Evolutionary conservation across 2,329 filamentous ascomycete genomes (phyloP), one percentile per base, ranked within the genome.

Genomic region (Penicillium sp.): DNA sequence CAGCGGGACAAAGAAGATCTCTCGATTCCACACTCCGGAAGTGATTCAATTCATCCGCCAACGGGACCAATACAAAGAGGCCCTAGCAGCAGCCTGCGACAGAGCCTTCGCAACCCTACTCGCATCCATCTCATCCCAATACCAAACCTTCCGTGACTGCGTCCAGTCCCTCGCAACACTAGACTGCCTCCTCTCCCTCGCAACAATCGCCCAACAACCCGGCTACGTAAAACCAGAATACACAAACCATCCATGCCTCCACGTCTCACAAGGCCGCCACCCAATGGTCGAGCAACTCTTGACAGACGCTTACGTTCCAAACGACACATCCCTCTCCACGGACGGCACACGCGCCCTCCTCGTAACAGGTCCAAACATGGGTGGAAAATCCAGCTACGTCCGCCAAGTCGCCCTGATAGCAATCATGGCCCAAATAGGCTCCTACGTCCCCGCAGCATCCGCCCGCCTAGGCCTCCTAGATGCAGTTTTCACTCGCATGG

Each of bases 301-400:
- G 6, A 83, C 93, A 4, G 86, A 90, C 64, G 83, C 86, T 51
- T 99, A 98, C 75, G 96, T 99, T 56, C 93, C 95, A 47, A 99
- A 99, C 75, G 86, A 89, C 67, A 89, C 91, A 11, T 78, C 84
- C 2, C 84, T 98, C 47, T 82, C 85, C n/a, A 83, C 86, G 3
- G 82, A 86, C 1, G 71, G 80, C 0, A 84, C 86, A 0, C 83
- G 90, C 6, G 91, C 91, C 2, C 85, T 97, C 64, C 87, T 98
- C 55, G 88, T 99, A 67, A 99, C 95, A 0, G 95, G 95, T 0
- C 95, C 95, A 29, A 99, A 99, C 78, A 99, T 99, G 95, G 95
- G 95, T 68, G 95, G 95, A 55, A 99, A 99, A 72, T 96, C 91
- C n/a, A 95, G 90, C 56, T 99, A 96, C 73, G 93, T 99, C 22